These are phyloP conservation scores for Ophiostoma fasciatum DNA, from an alignment of 2,329 filamentous ascomycete species.

Conservation along the genomic window DNA sequence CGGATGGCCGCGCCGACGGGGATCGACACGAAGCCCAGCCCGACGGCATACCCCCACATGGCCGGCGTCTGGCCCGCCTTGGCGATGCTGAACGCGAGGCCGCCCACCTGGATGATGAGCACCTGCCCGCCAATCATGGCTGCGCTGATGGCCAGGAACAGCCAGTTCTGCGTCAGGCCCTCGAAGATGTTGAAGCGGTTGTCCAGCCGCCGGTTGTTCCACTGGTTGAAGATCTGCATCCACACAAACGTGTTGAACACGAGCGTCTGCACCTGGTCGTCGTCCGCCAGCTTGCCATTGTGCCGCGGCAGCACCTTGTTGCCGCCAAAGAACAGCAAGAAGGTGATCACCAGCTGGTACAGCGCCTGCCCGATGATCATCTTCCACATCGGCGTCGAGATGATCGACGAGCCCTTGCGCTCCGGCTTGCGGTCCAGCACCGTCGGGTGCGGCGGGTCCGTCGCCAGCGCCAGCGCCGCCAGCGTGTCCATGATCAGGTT, in stretches of 20 bases:
- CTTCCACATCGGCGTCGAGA: constrained; percentile 95
- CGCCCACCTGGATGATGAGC: constrained; percentile 80
- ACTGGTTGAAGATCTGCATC: constrained; percentile 99
- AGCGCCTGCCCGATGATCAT: constrained; percentile 92
- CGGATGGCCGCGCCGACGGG: constrained; percentile 72
- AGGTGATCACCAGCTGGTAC: constrained; percentile 69
- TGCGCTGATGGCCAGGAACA: constrained; percentile 73
- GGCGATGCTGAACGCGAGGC: constrained; percentile 62
- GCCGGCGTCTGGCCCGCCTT: constrained; percentile 44
- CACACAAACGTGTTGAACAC: constrained; percentile 98
- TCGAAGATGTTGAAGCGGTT: constrained; percentile 96
- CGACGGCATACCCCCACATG: constrained; percentile 79
- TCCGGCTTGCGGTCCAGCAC: constrained; percentile 64
- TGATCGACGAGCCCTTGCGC: constrained; percentile 42
- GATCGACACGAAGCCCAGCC: constrained; percentile 72
- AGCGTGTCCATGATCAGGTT: constrained; percentile 97
- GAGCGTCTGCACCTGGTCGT: constrained; percentile 53
- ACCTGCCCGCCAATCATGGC: constrained; percentile 84
- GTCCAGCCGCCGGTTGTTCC: constrained; percentile 91
- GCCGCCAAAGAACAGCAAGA: constrained; percentile 56
- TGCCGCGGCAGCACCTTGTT: constrained; percentile 20
- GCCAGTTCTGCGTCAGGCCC: constrained; percentile 68
- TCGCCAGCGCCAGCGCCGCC: constrained; percentile 75
- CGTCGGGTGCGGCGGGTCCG: constrained; percentile 72
- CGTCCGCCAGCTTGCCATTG: constrained; percentile 22